Conservation (phyloP, 2,329 filamentous ascomycete genomes). For the Colletotrichum sp. region DNA sequence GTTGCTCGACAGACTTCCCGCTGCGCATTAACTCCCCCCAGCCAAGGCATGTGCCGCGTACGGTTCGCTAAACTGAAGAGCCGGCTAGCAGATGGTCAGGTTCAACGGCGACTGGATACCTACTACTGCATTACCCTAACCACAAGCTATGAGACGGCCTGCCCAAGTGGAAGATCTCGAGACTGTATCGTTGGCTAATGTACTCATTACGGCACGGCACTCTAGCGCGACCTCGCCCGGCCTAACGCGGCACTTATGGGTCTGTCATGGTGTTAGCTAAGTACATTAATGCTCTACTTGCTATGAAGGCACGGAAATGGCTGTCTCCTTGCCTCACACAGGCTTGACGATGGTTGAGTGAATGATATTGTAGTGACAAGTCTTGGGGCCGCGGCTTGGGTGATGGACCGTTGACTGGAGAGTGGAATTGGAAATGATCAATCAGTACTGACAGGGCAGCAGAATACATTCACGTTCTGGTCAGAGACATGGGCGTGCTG, state of each 20-base stretch:
- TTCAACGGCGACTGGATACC: neutral
- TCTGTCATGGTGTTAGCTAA: neutral
- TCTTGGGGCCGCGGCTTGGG: neutral
- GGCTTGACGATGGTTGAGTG: neutral
- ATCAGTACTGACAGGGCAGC: neutral
- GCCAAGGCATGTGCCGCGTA: neutral
- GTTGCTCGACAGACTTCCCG: conserved; percentile 20
- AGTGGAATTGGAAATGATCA: neutral
- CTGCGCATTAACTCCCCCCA: neutral
- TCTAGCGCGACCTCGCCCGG: neutral
- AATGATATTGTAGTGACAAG: neutral
- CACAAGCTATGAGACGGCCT: neutral
- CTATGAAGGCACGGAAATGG: too few species aligned
- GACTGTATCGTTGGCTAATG: neutral
- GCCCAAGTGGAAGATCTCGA: neutral
- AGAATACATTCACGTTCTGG: neutral
- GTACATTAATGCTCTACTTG: too few species aligned
- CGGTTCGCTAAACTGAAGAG: neutral
- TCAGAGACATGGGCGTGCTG: neutral
- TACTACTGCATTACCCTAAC: neutral
- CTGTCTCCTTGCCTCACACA: neutral
- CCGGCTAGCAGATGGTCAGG: neutral
- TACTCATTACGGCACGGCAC: neutral
- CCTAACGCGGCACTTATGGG: neutral
- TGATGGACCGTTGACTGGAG: neutral